Evolutionary conservation across 1,139 yeast species (phyloP), one percentile per base, ranked within the genome.

Genomic region (Suhomyces bokatorum): DNA sequence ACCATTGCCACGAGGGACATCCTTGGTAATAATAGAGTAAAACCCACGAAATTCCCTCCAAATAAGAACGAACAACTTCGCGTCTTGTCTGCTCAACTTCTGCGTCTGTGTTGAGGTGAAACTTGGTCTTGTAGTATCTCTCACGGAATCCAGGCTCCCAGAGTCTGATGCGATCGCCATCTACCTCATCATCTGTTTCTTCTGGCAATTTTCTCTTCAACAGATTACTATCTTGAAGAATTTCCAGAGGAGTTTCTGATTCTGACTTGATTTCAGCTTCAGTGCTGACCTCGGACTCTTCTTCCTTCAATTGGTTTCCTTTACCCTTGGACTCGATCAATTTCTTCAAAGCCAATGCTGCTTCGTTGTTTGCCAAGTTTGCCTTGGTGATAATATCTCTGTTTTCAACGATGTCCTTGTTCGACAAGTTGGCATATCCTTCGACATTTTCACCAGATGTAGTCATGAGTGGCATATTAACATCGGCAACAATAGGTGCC

Each of bases 1-100:
- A 95, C 99, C 99, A 95, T 46, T 85, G 86, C 99, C 99, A 95
- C 0, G 98, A 91, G 0, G 97, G 96, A 67, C 98, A 93, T 3
- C 97, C 98, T 67, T 93, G 99, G 63, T 88, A 93, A 67, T 95
- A 95, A 64, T 95, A 95, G 45, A 87, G 67, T 50, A 93, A 72
- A 1, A 86, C 97, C 99, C 99, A 95, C 14, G 96, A 83, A 6
- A 93, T 86, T 48, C 99, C 99, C 64, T 93, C 97, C 47, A 95
- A 78, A 60, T 95, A 95, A 46, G 83, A 79, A 42, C 73, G 72
- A 0, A 85, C 91, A 57, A 93, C 82, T 35, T 78, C 74, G 48
- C 77, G 76, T 42, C 85, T 77, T 32, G 81, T 73, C 13, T 65
- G 63, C 1, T 78, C 76, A 29, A 83, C 75, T 53, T 86, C 87